Base-by-base conservation (phyloP, 1,139 yeast species). In the Yamadazyma atmosphaerica region DNA sequence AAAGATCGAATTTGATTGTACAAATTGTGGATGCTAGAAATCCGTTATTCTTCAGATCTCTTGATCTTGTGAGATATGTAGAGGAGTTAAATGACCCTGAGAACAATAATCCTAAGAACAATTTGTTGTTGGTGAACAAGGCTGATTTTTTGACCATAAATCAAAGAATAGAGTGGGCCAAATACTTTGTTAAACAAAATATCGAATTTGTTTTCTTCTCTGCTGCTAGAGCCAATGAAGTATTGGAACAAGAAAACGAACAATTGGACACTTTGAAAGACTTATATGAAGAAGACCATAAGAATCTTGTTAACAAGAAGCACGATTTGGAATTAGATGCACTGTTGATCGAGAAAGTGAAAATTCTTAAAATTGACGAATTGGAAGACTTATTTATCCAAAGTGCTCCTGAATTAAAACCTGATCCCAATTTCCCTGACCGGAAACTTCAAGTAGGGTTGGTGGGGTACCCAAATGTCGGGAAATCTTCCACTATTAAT, bases 11-110 rank as follows among this genome's bases (percentile, higher is more conserved):
- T 62, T 73, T 94, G 52, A 80, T 94, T 34, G 98, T 94, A 4
- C 99, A 94, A 60, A 94, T 94, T 68, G 98, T 92, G 23, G 99
- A 94, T 68, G 98, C 98, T 7, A 77, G 99, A 64, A 89, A 87
- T 56, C 98, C 99, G 3, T 66, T 90, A 42, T 73, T 89, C 46
- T 94, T 88, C 69, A 77, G 98, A 59, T 89, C 97, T 1, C 78
- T 80, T 24, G 98, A 94, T 65, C 74, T 94, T 58, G 98, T 87
- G 46, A 74, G 65, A 26, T 94, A 92, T 56, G 97, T 89, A 21
- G 68, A 76, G 39, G 95, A 86, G 47, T 61, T 87, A 34, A 61
- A 62, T 49, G 83, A 85, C 47, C 77, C 80, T 11, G 70, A 61
- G 32, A 52, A 59, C 24, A 61, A 60, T 41, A 58, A 68, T 33